phyloP scores from a whole-genome alignment of 2,329 filamentous ascomycete species.

The Diaporthe humulicola region DNA sequence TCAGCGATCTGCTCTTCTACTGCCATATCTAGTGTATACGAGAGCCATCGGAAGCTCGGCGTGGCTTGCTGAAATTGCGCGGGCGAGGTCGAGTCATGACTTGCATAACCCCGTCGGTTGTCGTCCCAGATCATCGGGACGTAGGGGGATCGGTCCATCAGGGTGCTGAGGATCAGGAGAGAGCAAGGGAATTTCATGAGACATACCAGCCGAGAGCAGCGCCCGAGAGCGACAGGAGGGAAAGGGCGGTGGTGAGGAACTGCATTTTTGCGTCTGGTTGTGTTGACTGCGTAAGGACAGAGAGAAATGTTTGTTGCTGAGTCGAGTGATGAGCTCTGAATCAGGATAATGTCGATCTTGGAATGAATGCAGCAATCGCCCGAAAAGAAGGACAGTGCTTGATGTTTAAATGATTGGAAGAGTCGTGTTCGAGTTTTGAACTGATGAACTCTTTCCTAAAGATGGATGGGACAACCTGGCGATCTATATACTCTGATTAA shows the following conservation, averaged over 20 bases:
- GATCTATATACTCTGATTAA: constrained; percentile 4
- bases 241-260: constrained; percentile 8
- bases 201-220: constrained; percentile 16
- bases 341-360: neutral
- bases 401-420: neutral
- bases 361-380: neutral
- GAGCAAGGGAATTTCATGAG: neutral
- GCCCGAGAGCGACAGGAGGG: constrained; percentile 9
- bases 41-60: neutral
- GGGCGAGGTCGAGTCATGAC: constrained; percentile 11
- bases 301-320: neutral
- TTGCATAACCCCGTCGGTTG: neutral
- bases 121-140: neutral
- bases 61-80: neutral
- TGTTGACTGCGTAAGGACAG: neutral
- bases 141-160: neutral
- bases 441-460: neutral
- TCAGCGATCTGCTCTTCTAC: neutral
- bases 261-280: neutral
- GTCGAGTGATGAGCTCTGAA: neutral
- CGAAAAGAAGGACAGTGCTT: neutral
- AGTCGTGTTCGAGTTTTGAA: neutral
- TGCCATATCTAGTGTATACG: neutral
- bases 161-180: neutral
- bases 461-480: neutral